Evolutionary conservation across 305 asterid genomes (phyloP), one percentile per base, ranked within the genome.

Genomic region (Coffea humblotiana): DNA sequence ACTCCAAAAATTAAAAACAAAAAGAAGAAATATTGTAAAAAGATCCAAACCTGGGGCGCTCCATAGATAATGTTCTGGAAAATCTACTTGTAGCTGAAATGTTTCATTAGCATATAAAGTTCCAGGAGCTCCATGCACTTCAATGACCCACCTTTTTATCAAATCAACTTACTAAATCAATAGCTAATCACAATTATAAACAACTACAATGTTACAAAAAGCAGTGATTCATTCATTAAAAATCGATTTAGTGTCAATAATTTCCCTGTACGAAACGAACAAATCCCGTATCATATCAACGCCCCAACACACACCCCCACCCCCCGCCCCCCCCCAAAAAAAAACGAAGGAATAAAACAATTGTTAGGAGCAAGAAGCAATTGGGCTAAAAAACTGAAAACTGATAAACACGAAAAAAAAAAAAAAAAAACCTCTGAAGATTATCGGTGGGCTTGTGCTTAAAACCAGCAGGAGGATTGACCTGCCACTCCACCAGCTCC

Each of bases 51-150:
- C 97, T 96, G 99, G 16, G 99, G 99, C 25, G 99, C 97, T 96
- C 99, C 98, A 96, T 96, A 27, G 99, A 78, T 96, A 96, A 90
- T 96, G 97, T 86, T 96, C 98, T 29, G 99, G 99, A 81, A 96
- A 96, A 86, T 96, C 99, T 75, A 96, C 97, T 89, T 96, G 99
- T 58, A 96, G 97, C 87, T 94, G 94, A 86, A 90, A 96, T 25
- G 84, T 90, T 88, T 96, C 99, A 25, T 92, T 92, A 0, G 92
- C 88, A 54, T 96, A 96, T 82, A 94, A 85, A 77, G 98, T 96
- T 25, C 94, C 97, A 4, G 97, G 90, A 52, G 97, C 98, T 77
- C 99, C 99, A 84, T 81, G 87, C 67, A 96, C 97, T 80, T 92
- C 97, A 88, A 96, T 96, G 40, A 91, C 87, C 99, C 99, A 94